Evolutionary conservation across 2,329 filamentous ascomycete species (phyloP).

Genomic region (Aureobasidium sp.): DNA sequence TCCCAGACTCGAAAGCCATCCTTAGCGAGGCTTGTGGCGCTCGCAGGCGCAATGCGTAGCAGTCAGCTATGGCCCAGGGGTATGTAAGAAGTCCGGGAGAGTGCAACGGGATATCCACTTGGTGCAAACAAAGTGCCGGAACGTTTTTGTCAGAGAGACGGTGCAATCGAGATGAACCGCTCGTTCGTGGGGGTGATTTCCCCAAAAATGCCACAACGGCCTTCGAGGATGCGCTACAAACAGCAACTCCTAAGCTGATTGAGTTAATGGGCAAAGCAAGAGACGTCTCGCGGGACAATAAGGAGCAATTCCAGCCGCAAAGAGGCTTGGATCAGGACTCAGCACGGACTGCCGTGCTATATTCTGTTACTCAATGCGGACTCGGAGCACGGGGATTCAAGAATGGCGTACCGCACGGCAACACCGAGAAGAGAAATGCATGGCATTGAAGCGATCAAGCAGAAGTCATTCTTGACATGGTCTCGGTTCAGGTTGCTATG

Average conservation of each 20-base stretch:
- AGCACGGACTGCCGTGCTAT: conserved; percentile 3
- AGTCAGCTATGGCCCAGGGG: neutral
- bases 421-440: neutral
- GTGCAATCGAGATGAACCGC: conserved; percentile 2
- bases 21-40: conserved; percentile 6
- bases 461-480: neutral
- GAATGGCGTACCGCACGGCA: conserved; percentile 1
- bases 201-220: neutral
- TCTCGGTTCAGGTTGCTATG: conserved; percentile 10
- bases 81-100: conserved; percentile 1
- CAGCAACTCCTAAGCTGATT: neutral
- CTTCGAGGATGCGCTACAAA: neutral
- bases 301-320: neutral
- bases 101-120: conserved; percentile 7
- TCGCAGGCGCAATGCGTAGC: neutral
- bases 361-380: neutral
- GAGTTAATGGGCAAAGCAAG: neutral
- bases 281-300: neutral
- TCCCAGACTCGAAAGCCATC: neutral
- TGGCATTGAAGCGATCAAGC: neutral
- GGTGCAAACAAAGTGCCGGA: conserved; percentile 8
- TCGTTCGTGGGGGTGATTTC: neutral
- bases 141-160: conserved; percentile 6
- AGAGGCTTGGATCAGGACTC: neutral
- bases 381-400: neutral